phyloP scores from a whole-genome alignment of 1,284 basidiomycete genomes.

The Erythrobasidium hasegawianum region DNA sequence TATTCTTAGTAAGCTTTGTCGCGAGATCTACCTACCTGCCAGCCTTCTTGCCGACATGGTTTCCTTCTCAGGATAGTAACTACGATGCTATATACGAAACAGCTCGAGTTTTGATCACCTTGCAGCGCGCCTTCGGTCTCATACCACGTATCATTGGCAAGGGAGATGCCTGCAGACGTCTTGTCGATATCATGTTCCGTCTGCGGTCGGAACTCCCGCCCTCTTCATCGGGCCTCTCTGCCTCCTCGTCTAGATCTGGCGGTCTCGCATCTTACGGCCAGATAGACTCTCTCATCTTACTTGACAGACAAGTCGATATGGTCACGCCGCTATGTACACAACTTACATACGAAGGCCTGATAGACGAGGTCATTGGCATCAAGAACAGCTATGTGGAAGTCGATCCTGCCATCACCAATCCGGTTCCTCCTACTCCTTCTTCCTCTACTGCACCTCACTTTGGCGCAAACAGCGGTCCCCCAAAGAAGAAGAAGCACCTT shows the following conservation, averaged over 20 bases:
- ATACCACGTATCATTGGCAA: slow-evolving; percentile 93
- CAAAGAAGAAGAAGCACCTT: slow-evolving; percentile 41
- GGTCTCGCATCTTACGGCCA: slow-evolving; percentile 43
- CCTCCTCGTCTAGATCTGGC: slow-evolving; percentile 17
- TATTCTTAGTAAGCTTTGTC: slow-evolving; percentile 20
- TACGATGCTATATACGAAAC: slow-evolving; percentile 85
- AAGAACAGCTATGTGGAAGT: slow-evolving; percentile 73
- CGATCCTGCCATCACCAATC: slow-evolving; percentile 67
- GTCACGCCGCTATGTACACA: slow-evolving; percentile 93
- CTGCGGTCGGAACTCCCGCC: slow-evolving; percentile 52
- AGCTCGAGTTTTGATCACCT: slow-evolving; percentile 74
- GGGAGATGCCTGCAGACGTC: slow-evolving; percentile 81
- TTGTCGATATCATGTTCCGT: slow-evolving; percentile 67
- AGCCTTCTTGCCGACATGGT: no score
- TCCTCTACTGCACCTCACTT: slow-evolving; percentile 61
- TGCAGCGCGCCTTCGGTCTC: slow-evolving; percentile 80
- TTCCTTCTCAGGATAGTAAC: slow-evolving; percentile 62
- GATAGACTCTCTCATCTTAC: slow-evolving; percentile 80
- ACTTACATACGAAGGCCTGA: slow-evolving; percentile 90
- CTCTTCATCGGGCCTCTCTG: slow-evolving; percentile 29
- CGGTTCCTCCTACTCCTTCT: slow-evolving; percentile 59
- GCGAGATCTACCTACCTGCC: no score
- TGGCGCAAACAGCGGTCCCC: slow-evolving; percentile 35
- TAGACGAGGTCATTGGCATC: slow-evolving; percentile 91
- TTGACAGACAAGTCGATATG: slow-evolving; percentile 92